Percentiles rank a stretch among this genome's conserved stretches.
phyloP scores from a whole-genome alignment of 1,139 yeast genomes.

The Pichia norvegensis region DNA sequence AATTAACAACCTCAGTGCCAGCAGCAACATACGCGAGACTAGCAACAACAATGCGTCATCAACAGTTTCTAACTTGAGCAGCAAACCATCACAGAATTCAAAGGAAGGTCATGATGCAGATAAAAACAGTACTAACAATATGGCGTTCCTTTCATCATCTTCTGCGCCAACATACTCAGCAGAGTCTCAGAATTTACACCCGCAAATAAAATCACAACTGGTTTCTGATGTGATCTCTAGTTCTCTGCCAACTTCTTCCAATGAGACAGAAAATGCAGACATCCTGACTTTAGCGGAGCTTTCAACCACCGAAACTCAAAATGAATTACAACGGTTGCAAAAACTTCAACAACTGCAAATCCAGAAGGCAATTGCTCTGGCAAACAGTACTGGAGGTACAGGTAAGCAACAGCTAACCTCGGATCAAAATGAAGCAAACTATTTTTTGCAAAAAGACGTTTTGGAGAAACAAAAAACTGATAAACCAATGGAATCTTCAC shows the following conservation, averaged over 20 bases:
- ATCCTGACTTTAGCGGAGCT: background rate
- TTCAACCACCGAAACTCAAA: background rate
- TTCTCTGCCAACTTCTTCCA: background rate
- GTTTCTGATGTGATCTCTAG: background rate
- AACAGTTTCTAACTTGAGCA: background rate
- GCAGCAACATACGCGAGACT: background rate
- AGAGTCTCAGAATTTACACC: background rate
- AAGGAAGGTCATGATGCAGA: background rate
- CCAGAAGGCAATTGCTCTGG: background rate
- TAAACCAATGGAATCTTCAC: background rate
- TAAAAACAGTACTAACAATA: background rate
- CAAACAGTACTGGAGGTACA: background rate
- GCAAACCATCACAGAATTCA: background rate
- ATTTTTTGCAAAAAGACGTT: background rate
- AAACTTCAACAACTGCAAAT: conserved; percentile 5
- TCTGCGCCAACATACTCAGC: background rate
- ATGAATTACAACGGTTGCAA: conserved; percentile 3
- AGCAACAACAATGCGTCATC: background rate
- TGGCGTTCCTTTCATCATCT: background rate
- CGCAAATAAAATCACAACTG: background rate
- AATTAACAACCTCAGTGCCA: too few relatives aligned
- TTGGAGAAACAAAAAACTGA: background rate
- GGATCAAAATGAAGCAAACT: background rate
- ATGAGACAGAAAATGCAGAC: background rate
- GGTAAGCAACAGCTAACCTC: background rate